Percentiles rank a stretch among this genome's conserved stretches.
Evolutionary conservation across 176 grass and related monocot species (phyloP).

Genomic region (Zoysia japonica): DNA sequence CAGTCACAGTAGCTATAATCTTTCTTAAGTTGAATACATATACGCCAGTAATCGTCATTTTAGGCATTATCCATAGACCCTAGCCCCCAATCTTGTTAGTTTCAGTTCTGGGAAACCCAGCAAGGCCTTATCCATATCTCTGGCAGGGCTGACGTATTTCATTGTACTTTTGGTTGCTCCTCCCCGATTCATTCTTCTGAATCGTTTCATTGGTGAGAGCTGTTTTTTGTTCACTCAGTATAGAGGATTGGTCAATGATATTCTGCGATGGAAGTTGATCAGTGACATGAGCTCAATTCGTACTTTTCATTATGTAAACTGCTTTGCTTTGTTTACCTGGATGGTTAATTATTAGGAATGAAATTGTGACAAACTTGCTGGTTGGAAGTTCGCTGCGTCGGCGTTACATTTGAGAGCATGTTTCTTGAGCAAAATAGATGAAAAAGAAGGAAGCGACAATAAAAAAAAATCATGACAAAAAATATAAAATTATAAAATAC

Average conservation of each 20-base stretch:
- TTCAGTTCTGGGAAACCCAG: conserved; percentile 12
- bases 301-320: too few species aligned
- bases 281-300: too few species aligned
- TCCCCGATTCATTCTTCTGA: conserved; percentile 30
- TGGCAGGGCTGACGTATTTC: conserved; percentile 36
- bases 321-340: background rate
- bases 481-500: too few species aligned
- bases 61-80: conserved; percentile 16
- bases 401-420: too few species aligned
- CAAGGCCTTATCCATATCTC: conserved; percentile 28
- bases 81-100: conserved; percentile 27
- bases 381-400: background rate
- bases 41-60: conserved; percentile 30
- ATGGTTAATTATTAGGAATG: background rate
- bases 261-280: background rate
- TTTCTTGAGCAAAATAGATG: too few species aligned
- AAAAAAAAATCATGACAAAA: too few species aligned
- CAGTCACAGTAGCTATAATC: conserved; percentile 20
- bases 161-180: conserved; percentile 39
- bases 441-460: too few species aligned
- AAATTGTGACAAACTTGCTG: background rate
- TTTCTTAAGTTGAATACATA: conserved; percentile 28
- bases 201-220: conserved; percentile 25
- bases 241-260: conserved; percentile 2
- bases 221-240: conserved; percentile 14